Conservation (phyloP, 345 rosid genomes). For the Euphorbia tirucalli region DNA sequence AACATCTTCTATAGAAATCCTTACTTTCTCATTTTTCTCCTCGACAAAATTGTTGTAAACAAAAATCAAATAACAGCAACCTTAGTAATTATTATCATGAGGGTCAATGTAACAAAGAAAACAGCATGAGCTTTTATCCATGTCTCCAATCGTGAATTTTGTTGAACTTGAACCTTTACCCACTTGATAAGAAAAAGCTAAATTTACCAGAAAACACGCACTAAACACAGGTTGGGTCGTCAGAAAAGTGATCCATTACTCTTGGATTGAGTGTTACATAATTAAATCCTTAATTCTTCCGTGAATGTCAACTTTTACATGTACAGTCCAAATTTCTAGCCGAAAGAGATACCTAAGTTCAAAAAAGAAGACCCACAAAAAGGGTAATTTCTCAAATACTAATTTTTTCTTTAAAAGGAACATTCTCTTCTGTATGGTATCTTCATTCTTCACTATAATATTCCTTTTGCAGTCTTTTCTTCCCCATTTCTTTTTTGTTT, state of each 20-base stretch:
- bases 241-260: not conserved
- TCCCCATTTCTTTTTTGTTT: not conserved
- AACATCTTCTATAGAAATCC: not conserved
- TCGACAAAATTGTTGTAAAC: not conserved
- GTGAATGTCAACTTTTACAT: conserved; percentile 12
- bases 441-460: not conserved
- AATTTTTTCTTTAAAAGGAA: not conserved
- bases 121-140: too few relatives aligned
- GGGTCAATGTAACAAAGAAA: conserved; percentile 9
- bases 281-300: not conserved
- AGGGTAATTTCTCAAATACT: too few relatives aligned
- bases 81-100: not conserved
- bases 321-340: conserved; percentile 4
- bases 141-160: not conserved
- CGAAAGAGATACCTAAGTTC: conserved; percentile 20
- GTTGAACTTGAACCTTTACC: not conserved
- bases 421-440: not conserved
- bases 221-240: not conserved
- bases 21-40: not conserved
- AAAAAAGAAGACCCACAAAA: not conserved
- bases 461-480: not conserved
- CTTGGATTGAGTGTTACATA: not conserved
- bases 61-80: not conserved
- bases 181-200: not conserved
- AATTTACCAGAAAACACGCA: not conserved